A percentile compares a stretch with the other conserved stretches of the same genome.
These are phyloP conservation scores for Leptographium procerum DNA, from an alignment of 2,329 filamentous ascomycete genomes.

Conservation along the genomic window DNA sequence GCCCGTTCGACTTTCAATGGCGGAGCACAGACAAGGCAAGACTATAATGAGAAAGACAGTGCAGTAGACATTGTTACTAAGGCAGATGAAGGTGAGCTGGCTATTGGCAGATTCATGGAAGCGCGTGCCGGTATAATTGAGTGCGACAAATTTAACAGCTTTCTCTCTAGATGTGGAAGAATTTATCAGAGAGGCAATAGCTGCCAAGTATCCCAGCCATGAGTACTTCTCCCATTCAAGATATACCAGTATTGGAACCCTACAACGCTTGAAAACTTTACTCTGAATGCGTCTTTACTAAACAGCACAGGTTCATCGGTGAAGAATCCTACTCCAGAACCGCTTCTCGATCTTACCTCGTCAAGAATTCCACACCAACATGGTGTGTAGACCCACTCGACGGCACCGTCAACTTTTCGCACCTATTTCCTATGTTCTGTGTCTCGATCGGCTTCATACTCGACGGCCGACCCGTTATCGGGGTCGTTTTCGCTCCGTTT, in stretches of 20 bases:
- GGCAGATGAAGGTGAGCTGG: slow-evolving; percentile 51
- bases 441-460: slow-evolving; percentile 63
- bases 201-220: slow-evolving; percentile 51
- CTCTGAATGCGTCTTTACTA: not conserved
- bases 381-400: slow-evolving; percentile 72
- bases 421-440: slow-evolving; percentile 73
- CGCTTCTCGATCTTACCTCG: slow-evolving; percentile 55
- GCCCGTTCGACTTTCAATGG: slow-evolving; percentile 34
- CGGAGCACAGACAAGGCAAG: slow-evolving; percentile 29
- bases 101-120: slow-evolving; percentile 6
- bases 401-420: slow-evolving; percentile 72
- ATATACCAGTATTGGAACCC: too few relatives aligned
- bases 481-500: slow-evolving; percentile 63
- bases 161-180: slow-evolving; percentile 50
- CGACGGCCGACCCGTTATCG: slow-evolving; percentile 48
- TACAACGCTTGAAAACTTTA: too few relatives aligned
- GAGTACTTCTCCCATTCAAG: slow-evolving; percentile 33
- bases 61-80: slow-evolving; percentile 69
- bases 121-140: too few relatives aligned
- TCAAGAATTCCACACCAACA: slow-evolving; percentile 45
- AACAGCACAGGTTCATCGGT: slow-evolving; percentile 51
- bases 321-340: slow-evolving; percentile 67
- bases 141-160: not conserved
- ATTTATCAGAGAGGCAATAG: slow-evolving; percentile 53
- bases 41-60: slow-evolving; percentile 53